These are phyloP conservation scores for Podospora sp. DNA, from an alignment of 495 filamentous ascomycete species.

Conservation along the genomic window DNA sequence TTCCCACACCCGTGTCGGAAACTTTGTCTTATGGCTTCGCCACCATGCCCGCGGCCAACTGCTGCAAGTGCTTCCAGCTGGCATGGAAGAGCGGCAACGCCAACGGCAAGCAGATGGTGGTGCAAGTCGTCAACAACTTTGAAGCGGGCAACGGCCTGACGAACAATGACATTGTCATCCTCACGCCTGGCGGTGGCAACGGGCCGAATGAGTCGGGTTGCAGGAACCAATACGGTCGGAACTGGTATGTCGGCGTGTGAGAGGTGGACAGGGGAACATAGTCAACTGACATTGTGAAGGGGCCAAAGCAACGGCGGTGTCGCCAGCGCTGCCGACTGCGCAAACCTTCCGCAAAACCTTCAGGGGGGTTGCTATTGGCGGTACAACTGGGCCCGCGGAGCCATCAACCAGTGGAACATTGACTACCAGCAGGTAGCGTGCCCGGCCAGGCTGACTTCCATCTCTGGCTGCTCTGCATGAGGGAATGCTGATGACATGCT, in stretches of 20 bases:
- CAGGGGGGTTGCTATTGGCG: conserved; percentile 14
- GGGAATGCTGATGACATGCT: background rate
- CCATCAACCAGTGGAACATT: conserved; percentile 12
- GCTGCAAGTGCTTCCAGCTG: conserved; percentile 29
- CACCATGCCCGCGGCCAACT: conserved; percentile 19
- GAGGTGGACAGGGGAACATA: background rate
- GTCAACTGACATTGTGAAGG: background rate
- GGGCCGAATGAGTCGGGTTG: conserved; percentile 23
- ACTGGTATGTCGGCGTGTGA: conserved; percentile 12
- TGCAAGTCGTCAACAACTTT: conserved; percentile 23
- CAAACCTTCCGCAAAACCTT: conserved; percentile 5
- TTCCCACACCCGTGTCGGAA: conserved; percentile 12
- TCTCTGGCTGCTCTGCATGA: conserved; percentile 11
- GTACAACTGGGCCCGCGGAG: conserved; percentile 12
- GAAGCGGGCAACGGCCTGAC: conserved; percentile 10
- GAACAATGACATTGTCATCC: conserved; percentile 20
- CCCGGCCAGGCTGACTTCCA: conserved; percentile 11
- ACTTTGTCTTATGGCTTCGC: conserved; percentile 24
- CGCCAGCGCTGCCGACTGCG: background rate
- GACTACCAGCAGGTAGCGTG: conserved; percentile 14
- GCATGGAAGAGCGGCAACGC: conserved; percentile 24
- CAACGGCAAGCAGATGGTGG: conserved; percentile 22
- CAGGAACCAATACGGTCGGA: conserved; percentile 23
- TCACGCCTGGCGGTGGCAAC: conserved; percentile 22
- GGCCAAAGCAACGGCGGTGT: conserved; percentile 5